Evolutionary conservation across 305 asterid genomes (phyloP), one percentile per base, ranked within the genome.

Genomic region (Fraxinus platypoda): DNA sequence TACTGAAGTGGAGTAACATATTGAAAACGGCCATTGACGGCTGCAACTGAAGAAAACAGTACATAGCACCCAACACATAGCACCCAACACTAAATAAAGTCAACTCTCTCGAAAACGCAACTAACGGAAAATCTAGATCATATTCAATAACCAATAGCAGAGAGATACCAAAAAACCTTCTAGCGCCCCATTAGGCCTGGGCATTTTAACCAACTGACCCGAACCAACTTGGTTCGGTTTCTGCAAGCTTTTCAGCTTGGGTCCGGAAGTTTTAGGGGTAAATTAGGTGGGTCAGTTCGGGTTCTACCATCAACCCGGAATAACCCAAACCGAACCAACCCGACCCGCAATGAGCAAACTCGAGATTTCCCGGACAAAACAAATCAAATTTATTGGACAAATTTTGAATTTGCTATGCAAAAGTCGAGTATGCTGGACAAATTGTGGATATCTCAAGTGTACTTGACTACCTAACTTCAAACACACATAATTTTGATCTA

Each of bases 141-240:
- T 66, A 28, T 68, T 26, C 71, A 59, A 9, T 21, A 21, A 59
- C 71, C 71, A 59, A 59, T 59, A 68, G 74, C 74, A 54, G 28
- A 73, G 35, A 78, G 77, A 79, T 23, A 57, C 31, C 62, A 71
- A 25, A 77, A 8, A 84, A 46, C 35, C 35, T 71, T 72, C 72
- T 35, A 81, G 34, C 13, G 21, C 19, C 31, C 80, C 19, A 13
- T 13, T 4, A 46, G 59, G 59, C 59, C 21, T 46, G 7, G 59
- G 59, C 19, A 46, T 46, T 11, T 43, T 46, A 15, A 46, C 59
- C 21, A 15, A 19, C 52, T 17, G 17, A 12, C 52, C 52, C 3
- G 3, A 43, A 43, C 52, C n/a, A 0, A 13, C 19, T 46, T 15
- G 7, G 7, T 19, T 46, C 7, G 0, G 21, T 46, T 46, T 46